Percentiles rank a stretch among this genome's conserved stretches.
Evolutionary conservation across 2,329 filamentous ascomycete species (phyloP).

Genomic region (Elsinoe fawcettii): DNA sequence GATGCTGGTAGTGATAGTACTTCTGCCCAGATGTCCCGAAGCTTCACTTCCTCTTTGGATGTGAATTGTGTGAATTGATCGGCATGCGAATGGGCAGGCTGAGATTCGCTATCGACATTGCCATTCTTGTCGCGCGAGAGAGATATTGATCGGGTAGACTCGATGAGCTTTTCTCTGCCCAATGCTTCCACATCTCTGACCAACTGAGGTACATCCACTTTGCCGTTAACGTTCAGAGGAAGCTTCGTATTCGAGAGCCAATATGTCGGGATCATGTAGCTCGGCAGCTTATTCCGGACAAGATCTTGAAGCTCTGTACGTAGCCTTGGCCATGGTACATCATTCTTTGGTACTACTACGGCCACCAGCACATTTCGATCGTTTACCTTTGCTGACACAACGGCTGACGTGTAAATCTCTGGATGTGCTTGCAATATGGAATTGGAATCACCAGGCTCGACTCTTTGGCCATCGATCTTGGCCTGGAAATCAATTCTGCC

Average conservation of each 20-base stretch:
- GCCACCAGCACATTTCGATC: background rate
- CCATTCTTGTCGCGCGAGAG: too few species aligned
- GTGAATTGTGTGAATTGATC: background rate
- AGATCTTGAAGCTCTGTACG: background rate
- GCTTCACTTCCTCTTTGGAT: conserved; percentile 19
- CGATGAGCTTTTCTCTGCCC: background rate
- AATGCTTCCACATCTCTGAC: background rate
- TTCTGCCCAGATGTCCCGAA: conserved; percentile 39
- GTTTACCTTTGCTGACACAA: background rate
- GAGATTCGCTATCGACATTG: too few species aligned
- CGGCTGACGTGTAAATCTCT: background rate
- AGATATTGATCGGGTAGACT: background rate
- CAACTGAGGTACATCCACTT: conserved; percentile 25
- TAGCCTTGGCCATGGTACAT: background rate
- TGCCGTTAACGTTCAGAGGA: conserved; percentile 24
- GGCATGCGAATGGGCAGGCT: too few species aligned
- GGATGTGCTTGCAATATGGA: background rate
- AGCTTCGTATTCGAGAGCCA: conserved; percentile 29
- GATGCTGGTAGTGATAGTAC: conserved; percentile 40
- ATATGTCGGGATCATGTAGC: conserved; percentile 27
- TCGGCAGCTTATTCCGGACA: conserved; percentile 10
- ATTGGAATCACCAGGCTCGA: conserved; percentile 20
- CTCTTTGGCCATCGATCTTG: conserved; percentile 57
- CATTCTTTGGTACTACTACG: background rate
- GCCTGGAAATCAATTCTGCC: conserved; percentile 68